Conservation (phyloP, 495 filamentous ascomycete genomes). For the Tuber umbilicatum region DNA sequence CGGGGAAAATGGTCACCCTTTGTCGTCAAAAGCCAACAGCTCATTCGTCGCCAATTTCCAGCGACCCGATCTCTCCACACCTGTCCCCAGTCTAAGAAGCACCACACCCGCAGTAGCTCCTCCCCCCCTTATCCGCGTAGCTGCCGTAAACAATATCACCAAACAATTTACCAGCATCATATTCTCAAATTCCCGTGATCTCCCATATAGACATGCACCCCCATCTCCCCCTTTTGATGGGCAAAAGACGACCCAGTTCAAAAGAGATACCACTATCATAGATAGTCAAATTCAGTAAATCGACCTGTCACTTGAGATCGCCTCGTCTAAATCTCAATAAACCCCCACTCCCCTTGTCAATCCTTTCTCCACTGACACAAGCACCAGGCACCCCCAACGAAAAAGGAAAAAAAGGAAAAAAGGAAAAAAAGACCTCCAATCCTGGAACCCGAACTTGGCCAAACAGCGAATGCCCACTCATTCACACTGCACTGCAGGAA, state of each 20-base stretch:
- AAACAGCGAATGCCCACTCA: neutral
- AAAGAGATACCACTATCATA: neutral
- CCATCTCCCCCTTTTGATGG: neutral
- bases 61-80: neutral
- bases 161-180: neutral
- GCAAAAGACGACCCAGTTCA: neutral
- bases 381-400: constrained; percentile 12
- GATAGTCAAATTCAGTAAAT: constrained; percentile 3
- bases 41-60: neutral
- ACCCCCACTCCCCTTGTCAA: neutral
- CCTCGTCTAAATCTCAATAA: constrained; percentile 5
- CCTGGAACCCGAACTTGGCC: neutral
- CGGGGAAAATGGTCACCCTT: neutral
- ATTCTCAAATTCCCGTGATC: neutral
- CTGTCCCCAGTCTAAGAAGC: neutral
- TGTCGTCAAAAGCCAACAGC: neutral
- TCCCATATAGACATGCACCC: neutral
- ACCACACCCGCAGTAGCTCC: neutral
- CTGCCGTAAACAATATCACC: neutral
- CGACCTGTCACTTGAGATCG: constrained; percentile 4
- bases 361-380: neutral
- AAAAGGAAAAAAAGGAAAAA: constrained; percentile 17
- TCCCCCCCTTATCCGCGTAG: neutral
- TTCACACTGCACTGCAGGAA: neutral
- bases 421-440: constrained; percentile 14